Conservation (phyloP, 2,329 filamentous ascomycete genomes). For the Aspergillus neotritici region DNA sequence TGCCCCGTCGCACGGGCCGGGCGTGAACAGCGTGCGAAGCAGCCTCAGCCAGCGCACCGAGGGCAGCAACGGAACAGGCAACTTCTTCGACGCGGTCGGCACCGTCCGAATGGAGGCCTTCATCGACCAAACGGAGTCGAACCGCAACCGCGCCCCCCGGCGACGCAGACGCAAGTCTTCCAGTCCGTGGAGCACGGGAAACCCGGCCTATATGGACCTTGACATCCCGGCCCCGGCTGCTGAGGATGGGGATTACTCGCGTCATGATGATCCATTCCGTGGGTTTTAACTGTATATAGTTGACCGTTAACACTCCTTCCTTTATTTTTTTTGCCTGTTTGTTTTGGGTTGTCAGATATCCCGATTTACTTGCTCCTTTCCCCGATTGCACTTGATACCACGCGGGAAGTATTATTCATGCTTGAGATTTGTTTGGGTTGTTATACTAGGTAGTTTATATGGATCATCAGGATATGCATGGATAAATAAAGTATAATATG, state of each 20-base stretch:
- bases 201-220: slow-evolving; percentile 21
- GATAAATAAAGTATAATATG: background rate
- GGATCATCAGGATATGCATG: background rate
- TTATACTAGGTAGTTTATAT: slow-evolving; percentile 1
- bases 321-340: background rate
- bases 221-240: slow-evolving; percentile 27
- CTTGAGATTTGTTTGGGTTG: slow-evolving; percentile 5
- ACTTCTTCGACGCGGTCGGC: slow-evolving; percentile 81
- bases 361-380: no score
- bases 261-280: slow-evolving; percentile 42
- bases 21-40: slow-evolving; percentile 31
- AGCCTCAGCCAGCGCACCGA: slow-evolving; percentile 50
- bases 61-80: slow-evolving; percentile 44
- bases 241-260: slow-evolving; percentile 34
- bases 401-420: no score
- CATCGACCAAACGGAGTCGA: slow-evolving; percentile 53
- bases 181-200: slow-evolving; percentile 29
- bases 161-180: slow-evolving; percentile 28
- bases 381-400: slow-evolving; percentile 5
- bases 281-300: slow-evolving; percentile 33
- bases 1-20: slow-evolving; percentile 30
- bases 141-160: slow-evolving; percentile 19
- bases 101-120: slow-evolving; percentile 98
- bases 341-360: background rate
- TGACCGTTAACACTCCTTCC: background rate